Percentiles rank a stretch among this genome's conserved stretches.
These are phyloP conservation scores for Lotmaria passim DNA, from an alignment of 208 protist species.

Conservation along the genomic window DNA sequence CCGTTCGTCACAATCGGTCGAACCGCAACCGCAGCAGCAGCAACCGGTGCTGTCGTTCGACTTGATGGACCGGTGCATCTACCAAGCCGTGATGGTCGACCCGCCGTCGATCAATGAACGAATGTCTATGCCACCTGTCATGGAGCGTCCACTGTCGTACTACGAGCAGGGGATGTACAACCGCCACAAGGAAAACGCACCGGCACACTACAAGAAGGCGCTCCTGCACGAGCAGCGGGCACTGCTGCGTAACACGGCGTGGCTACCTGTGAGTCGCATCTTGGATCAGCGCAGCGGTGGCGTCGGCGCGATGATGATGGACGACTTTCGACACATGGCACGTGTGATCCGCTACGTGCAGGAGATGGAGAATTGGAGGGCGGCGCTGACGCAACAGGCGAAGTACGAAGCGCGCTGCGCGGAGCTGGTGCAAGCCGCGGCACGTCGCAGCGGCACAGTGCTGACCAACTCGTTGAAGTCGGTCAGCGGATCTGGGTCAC, in stretches of 20 bases:
- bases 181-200: constrained; percentile 8
- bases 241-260: constrained; percentile 23
- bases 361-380: constrained; percentile 19
- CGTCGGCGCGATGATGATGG: constrained; percentile 25
- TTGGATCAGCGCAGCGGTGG: constrained; percentile 24
- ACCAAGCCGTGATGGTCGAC: constrained; percentile 19
- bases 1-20: too few species aligned
- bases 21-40: constrained; percentile 1
- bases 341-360: constrained; percentile 19
- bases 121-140: constrained; percentile 7
- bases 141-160: constrained; percentile 21
- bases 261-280: constrained; percentile 7
- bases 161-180: constrained; percentile 26
- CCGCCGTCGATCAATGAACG: constrained; percentile 7
- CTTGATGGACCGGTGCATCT: constrained; percentile 21
- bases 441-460: constrained; percentile 5
- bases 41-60: constrained; percentile 6
- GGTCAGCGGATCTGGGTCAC: background rate
- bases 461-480: constrained; percentile 6
- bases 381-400: constrained; percentile 8
- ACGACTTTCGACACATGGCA: constrained; percentile 22
- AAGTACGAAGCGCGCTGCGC: constrained; percentile 12
- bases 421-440: constrained; percentile 14
- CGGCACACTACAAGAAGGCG: constrained; percentile 18
- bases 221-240: constrained; percentile 21